Evolutionary conservation across 2,329 filamentous ascomycete species (phyloP), one percentile per base, ranked within the genome.

Genomic region (Cryphonectria parasitica): DNA sequence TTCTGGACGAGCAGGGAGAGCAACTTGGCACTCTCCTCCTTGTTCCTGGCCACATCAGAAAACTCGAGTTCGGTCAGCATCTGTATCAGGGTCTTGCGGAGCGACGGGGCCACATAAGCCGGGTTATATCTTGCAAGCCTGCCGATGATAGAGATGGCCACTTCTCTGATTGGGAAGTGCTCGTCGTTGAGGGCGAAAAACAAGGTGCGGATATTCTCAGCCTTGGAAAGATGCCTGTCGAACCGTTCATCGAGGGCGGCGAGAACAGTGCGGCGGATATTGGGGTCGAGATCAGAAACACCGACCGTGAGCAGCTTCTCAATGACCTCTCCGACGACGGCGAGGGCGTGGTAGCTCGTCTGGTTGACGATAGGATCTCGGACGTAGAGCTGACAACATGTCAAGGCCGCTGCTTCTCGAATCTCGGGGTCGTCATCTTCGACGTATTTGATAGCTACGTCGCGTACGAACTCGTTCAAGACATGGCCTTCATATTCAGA

Each of bases 111-210:
- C 75, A 99, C 95, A 80, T 99, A 99, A 70, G 97, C 97, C 0
- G 96, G 97, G 74, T 99, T 99, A 74, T 94, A 91, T 67, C 89
- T 88, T 0, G 96, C 97, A 69, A 99, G 85, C 17, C 97, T 93
- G 43, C 96, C 97, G 76, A 99, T 97, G 74, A 99, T 98, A 25
- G 93, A 92, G 77, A 99, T 98, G 11, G 96, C 93, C 39, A 96
- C 95, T 82, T 99, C 95, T 76, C 97, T 88, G 71, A 98, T 97
- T 2, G 90, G 87, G 74, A 98, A 99, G 1, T 94, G 88, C 78
- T 98, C 95, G 76, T 99, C 96, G 75, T 99, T 98, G 22, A 99
- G 87, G 0, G 96, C 95, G 71, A 98, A 91, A 81, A 99, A 98
- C 0, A 99, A 83, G 19, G 95, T 97, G 28, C 97, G 90, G 64